Conservation (phyloP, 2,329 filamentous ascomycete species). For the Colletotrichum spinosum region DNA sequence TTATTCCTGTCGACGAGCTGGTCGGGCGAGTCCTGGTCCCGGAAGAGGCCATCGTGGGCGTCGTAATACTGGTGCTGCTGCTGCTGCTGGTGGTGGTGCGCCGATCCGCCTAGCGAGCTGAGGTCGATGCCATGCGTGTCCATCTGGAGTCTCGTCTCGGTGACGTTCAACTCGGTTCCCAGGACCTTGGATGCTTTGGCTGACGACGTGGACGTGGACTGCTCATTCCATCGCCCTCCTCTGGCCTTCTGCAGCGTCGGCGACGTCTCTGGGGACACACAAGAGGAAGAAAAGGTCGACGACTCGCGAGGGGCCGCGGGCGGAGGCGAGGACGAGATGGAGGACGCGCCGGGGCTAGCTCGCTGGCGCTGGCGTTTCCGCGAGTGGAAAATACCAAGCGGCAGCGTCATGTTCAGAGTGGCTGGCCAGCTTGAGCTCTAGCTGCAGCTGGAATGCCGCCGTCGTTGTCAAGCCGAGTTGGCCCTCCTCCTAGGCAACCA, state of each 20-base stretch:
- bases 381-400: slow-evolving; percentile 16
- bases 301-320: background rate
- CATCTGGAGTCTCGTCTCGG: slow-evolving; percentile 21
- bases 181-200: background rate
- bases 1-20: background rate
- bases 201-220: slow-evolving; percentile 2
- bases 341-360: slow-evolving; percentile 9
- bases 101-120: slow-evolving; percentile 32
- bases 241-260: background rate
- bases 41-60: slow-evolving; percentile 13
- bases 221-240: background rate
- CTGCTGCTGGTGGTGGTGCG: slow-evolving; percentile 4
- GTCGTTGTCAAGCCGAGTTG: too few species aligned
- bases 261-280: background rate
- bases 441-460: background rate
- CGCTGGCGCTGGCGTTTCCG: slow-evolving; percentile 11
- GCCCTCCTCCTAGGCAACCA: slow-evolving; percentile 12
- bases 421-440: background rate
- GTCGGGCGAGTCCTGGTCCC: slow-evolving; percentile 14
- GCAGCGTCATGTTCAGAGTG: slow-evolving; percentile 8
- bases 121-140: slow-evolving; percentile 33
- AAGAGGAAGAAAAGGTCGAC: background rate
- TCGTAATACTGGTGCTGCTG: background rate
- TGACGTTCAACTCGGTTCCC: slow-evolving; percentile 17
- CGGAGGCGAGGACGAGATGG: slow-evolving; percentile 7